phyloP scores from a whole-genome alignment of 352 stramenopile genomes.

The Phytophthora cactorum region DNA sequence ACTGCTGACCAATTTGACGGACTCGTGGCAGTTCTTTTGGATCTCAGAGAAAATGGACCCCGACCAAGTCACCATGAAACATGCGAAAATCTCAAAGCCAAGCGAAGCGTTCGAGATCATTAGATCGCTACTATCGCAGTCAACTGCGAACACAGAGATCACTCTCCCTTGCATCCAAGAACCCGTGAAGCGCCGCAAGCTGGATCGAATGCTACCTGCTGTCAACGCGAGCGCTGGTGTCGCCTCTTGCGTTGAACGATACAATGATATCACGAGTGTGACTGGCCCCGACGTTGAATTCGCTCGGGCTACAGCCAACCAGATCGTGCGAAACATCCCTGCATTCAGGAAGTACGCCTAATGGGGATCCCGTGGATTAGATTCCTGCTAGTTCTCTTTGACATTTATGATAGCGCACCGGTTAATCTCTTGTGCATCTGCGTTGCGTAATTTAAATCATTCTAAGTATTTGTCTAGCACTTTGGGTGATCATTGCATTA shows the following conservation, averaged over 20 bases:
- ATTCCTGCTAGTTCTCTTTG: too few species aligned
- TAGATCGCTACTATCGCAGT: constrained; percentile 29
- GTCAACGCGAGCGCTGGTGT: background rate
- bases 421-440: too few species aligned
- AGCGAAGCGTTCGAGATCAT: constrained; percentile 30
- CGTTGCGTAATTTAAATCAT: too few species aligned
- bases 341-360: too few species aligned
- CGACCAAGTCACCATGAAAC: constrained; percentile 22
- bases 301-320: background rate
- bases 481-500: background rate
- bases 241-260: background rate
- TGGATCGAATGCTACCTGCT: background rate
- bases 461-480: too few species aligned
- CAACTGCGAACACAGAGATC: constrained; percentile 36
- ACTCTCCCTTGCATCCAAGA: constrained; percentile 23
- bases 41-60: constrained; percentile 30
- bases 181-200: constrained; percentile 42
- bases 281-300: background rate
- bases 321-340: background rate
- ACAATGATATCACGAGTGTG: constrained; percentile 1
- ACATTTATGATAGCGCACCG: too few species aligned
- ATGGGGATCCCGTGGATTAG: too few species aligned
- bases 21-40: constrained; percentile 46
- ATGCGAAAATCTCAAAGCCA: constrained; percentile 27
- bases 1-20: constrained; percentile 52